A percentile compares a stretch with the other conserved stretches of the same genome.
Conservation (phyloP, 345 rosid genomes). For the Eucalyptus paniculata region DNA sequence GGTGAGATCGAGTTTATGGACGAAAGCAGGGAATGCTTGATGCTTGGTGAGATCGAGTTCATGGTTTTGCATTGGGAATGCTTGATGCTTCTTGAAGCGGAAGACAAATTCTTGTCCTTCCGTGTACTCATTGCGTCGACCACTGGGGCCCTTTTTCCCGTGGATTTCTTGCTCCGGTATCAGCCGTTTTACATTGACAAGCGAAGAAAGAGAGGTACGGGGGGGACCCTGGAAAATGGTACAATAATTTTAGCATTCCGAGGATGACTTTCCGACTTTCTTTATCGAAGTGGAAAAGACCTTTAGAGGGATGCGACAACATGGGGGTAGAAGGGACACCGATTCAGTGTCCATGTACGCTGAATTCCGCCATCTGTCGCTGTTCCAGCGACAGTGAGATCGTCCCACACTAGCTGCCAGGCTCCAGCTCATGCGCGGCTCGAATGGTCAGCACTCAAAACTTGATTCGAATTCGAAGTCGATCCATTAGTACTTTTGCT, state of each 20-base stretch:
- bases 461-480: background rate
- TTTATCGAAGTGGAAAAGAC: background rate
- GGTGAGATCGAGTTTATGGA: background rate
- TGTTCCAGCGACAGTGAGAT: background rate
- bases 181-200: background rate
- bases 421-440: background rate
- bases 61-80: background rate
- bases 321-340: background rate
- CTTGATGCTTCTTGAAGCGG: background rate
- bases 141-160: background rate
- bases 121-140: background rate
- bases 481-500: background rate
- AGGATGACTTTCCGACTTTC: background rate
- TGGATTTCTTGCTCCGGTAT: background rate
- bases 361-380: background rate
- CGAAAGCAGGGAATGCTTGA: background rate
- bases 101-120: background rate
- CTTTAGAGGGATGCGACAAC: background rate
- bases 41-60: too few species aligned
- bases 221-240: background rate
- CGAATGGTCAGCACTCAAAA: background rate
- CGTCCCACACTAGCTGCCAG: background rate
- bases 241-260: background rate
- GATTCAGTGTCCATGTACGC: background rate
- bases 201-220: background rate